phyloP scores from a whole-genome alignment of 331 rosid species.

The Cydonia oblonga region DNA sequence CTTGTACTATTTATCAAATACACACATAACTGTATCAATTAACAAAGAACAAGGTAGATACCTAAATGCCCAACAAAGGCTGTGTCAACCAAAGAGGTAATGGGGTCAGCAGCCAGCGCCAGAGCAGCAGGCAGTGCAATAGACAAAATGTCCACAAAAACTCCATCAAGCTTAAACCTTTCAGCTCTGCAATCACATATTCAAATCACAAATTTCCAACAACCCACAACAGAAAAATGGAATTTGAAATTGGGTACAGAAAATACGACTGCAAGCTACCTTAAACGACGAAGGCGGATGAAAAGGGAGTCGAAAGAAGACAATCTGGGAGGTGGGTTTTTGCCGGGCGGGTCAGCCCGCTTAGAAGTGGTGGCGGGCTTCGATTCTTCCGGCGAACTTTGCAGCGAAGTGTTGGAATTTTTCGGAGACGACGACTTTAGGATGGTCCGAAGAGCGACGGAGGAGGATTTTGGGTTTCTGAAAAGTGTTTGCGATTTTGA shows the following conservation, averaged over 20 bases:
- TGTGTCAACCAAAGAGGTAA: slow-evolving; percentile 79
- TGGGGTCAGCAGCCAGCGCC: slow-evolving; percentile 84
- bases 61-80: slow-evolving; percentile 89
- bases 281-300: not conserved
- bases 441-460: slow-evolving; percentile 13
- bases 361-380: slow-evolving; percentile 1
- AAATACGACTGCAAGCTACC: not conserved
- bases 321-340: slow-evolving; percentile 10
- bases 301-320: slow-evolving; percentile 6
- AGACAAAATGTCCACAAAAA: slow-evolving; percentile 57
- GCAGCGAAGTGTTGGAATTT: slow-evolving; percentile 21
- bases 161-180: slow-evolving; percentile 41
- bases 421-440: slow-evolving; percentile 34
- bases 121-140: slow-evolving; percentile 89
- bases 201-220: not conserved
- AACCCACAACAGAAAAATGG: not conserved
- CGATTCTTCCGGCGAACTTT: slow-evolving; percentile 19
- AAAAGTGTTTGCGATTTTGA: slow-evolving; percentile 14
- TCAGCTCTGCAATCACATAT: slow-evolving; percentile 32
- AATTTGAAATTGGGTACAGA: not conserved
- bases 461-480: slow-evolving; percentile 26
- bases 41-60: not conserved
- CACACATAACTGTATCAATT: not conserved
- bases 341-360: not conserved
- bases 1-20: not conserved